A percentile compares a stretch with the other conserved stretches of the same genome.
Conservation (phyloP, 768 basidiomycete species). For the Suillus discolor region DNA sequence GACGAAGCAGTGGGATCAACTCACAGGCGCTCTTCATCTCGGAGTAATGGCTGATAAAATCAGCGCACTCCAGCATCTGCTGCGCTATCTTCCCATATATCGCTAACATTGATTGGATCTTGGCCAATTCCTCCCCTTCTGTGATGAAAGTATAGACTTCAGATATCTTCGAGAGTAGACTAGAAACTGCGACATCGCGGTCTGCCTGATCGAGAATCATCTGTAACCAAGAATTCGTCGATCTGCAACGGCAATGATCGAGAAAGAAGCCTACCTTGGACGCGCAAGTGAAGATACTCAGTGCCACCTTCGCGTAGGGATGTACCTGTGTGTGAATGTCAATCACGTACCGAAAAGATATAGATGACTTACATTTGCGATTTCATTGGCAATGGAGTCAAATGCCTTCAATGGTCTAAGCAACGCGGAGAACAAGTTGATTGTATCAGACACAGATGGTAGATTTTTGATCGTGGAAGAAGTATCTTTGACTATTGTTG, state of each 20-base stretch:
- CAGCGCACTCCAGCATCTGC: constrained; percentile 27
- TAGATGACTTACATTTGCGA: background rate
- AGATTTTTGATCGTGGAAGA: background rate
- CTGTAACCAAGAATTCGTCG: background rate
- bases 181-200: background rate
- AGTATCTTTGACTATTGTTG: too few relatives aligned
- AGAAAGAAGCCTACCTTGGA: background rate
- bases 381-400: background rate
- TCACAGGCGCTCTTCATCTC: constrained; percentile 25
- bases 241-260: too few relatives aligned
- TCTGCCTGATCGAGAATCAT: constrained; percentile 2
- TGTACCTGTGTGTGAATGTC: background rate
- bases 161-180: constrained; percentile 3
- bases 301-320: background rate
- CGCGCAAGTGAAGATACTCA: background rate
- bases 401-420: background rate
- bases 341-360: background rate
- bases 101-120: background rate
- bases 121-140: background rate
- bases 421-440: background rate
- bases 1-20: background rate
- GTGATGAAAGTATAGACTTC: constrained; percentile 1
- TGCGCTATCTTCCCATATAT: constrained; percentile 5
- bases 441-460: background rate
- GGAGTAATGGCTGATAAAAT: constrained; percentile 31